Base-by-base conservation (phyloP, 2,329 filamentous ascomycete genomes). In the Thielaviopsis euricoi region DNA sequence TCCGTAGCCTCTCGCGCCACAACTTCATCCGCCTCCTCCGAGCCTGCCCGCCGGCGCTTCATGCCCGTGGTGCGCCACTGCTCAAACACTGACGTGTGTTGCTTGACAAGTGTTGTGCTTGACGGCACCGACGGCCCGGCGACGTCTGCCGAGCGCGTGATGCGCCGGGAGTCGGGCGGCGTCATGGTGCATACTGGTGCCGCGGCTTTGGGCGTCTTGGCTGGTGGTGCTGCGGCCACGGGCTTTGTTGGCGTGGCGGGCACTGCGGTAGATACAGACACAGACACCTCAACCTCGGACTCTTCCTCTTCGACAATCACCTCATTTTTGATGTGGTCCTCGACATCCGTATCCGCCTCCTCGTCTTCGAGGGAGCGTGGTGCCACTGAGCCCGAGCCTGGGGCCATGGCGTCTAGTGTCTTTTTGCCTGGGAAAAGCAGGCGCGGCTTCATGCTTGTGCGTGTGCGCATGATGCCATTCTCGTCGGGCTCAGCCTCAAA, bases 361-460 rank as follows among this genome's bases (percentile, higher is more conserved):
- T 82, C 80, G 56, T 82, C 76, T 55, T 81, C 76, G 1, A 74
- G 68, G 26, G 71, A 67, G 58, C 71, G 70, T 64, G 65, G 69
- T 64, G 66, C 72, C 63, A 75, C 62, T 75, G 75, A 2, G 15
- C 5, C 37, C 17, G 29, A 6, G 12, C 7, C 29, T 2, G 29
- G 7, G 12, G 29, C 29, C 9, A 33, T 33, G 12, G 29, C 29
- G 29, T 33, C 29, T 33, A 33, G 29, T 6, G 58, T 7, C 52
- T 58, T 60, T 61, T 72, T 73, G 48, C 71, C 69, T 3, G 82
- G 80, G 70, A 88, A 90, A 7, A 90, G 76, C 9, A 88, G 77
- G 37, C 84, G 81, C 15, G 86, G 86, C 69, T 86, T 84, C 66
- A 89, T 76, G 1, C 78, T 74, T n/a, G 83, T 82, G 59, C 85